These are phyloP conservation scores for Geotrichum europaeum DNA, from an alignment of 1,139 yeast species.

Conservation along the genomic window DNA sequence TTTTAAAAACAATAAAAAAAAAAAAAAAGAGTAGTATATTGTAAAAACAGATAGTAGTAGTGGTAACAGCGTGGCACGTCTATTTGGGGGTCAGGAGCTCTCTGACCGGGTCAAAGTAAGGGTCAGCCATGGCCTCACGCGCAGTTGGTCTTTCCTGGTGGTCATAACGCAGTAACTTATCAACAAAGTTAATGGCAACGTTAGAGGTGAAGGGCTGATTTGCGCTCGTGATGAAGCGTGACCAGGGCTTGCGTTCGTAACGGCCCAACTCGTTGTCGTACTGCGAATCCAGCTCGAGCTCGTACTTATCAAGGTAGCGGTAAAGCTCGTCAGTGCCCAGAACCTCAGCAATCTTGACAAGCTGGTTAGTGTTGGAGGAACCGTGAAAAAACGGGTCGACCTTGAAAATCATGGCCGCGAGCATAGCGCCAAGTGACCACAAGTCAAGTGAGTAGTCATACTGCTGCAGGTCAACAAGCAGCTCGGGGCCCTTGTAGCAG, in stretches of 20 bases:
- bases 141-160: conserved; percentile 95
- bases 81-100: conserved; percentile 13
- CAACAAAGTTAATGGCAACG: conserved; percentile 78
- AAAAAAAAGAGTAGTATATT: neutral
- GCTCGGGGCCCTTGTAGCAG: conserved; percentile 95
- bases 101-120: conserved; percentile 49
- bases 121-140: conserved; percentile 86
- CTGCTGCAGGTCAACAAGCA: conserved; percentile 84
- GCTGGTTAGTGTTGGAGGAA: conserved; percentile 89
- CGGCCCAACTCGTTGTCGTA: conserved; percentile 72
- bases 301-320: conserved; percentile 68
- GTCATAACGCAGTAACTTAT: conserved; percentile 77
- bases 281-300: conserved; percentile 68
- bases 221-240: conserved; percentile 63
- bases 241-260: conserved; percentile 87
- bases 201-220: conserved; percentile 64
- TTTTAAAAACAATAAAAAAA: neutral
- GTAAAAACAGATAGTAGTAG: neutral
- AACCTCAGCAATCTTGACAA: conserved; percentile 89
- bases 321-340: conserved; percentile 84
- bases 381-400: conserved; percentile 98
- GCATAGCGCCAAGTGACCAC: conserved; percentile 97
- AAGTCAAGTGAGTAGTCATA: conserved; percentile 93
- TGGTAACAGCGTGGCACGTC: neutral
- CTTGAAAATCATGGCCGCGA: conserved; percentile 93